Evolutionary conservation across 2,329 filamentous ascomycete genomes (phyloP).

Genomic region (Metarhizium sp.): DNA sequence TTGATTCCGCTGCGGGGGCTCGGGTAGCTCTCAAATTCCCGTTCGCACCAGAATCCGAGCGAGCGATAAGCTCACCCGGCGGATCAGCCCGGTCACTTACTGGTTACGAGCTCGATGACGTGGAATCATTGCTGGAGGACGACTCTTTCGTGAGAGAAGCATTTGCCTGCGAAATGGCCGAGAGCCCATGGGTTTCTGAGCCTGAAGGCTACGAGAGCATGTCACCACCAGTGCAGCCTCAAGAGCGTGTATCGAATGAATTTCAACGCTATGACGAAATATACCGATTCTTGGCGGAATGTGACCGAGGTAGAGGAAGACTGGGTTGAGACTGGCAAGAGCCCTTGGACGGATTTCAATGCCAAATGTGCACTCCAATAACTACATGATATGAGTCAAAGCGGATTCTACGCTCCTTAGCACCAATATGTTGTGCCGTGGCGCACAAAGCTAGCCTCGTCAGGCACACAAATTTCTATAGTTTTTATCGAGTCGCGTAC

Average conservation of each 20-base stretch:
- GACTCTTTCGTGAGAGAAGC: conserved; percentile 28
- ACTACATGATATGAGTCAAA: neutral
- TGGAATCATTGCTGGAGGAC: conserved; percentile 21
- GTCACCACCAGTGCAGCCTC: conserved; percentile 37
- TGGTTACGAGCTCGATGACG: conserved; percentile 31
- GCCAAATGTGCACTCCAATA: neutral
- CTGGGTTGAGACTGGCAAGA: conserved; percentile 15
- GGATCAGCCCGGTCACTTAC: conserved; percentile 36
- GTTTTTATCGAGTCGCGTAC: neutral
- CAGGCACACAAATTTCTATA: neutral
- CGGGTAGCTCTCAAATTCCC: conserved; percentile 76
- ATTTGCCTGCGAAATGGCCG: conserved; percentile 33
- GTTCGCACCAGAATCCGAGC: conserved; percentile 55
- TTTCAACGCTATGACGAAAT: conserved; percentile 49
- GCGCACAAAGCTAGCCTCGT: neutral
- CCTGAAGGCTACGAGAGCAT: conserved; percentile 40
- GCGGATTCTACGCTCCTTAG: conserved; percentile 15
- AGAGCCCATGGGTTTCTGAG: conserved; percentile 38
- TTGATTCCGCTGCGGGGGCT: conserved; percentile 56
- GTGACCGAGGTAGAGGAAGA: conserved; percentile 33
- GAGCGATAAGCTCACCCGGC: conserved; percentile 35
- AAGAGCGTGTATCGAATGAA: conserved; percentile 34
- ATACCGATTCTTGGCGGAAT: conserved; percentile 49
- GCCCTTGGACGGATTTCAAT: neutral
- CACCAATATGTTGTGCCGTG: conserved; percentile 1